phyloP scores from a whole-genome alignment of 1,139 yeast genomes.

The Suhomyces bribrorum region DNA sequence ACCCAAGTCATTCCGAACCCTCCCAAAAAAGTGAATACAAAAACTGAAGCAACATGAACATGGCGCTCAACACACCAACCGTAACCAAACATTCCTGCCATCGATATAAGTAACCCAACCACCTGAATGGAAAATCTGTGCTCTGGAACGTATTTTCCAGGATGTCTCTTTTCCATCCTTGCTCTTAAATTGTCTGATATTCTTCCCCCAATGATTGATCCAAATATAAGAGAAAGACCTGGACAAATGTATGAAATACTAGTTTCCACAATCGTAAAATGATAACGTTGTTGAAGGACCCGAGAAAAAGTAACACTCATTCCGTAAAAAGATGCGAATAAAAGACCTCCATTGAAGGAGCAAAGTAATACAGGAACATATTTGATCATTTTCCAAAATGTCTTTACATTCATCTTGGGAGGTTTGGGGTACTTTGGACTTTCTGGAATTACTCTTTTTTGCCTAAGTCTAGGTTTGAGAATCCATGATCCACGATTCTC shows the following conservation, averaged over 20 bases:
- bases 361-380: conserved; percentile 50
- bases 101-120: conserved; percentile 46
- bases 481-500: conserved; percentile 20
- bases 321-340: conserved; percentile 59
- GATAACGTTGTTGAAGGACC: conserved; percentile 38
- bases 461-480: conserved; percentile 31
- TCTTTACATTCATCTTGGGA: conserved; percentile 46
- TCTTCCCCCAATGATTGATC: conserved; percentile 54
- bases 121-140: conserved; percentile 48
- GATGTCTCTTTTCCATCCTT: conserved; percentile 25
- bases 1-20: conserved; percentile 65
- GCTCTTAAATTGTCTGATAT: conserved; percentile 44
- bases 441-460: conserved; percentile 27
- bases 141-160: conserved; percentile 43
- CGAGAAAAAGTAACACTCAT: conserved; percentile 53
- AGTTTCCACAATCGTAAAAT: conserved; percentile 34
- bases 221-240: conserved; percentile 50
- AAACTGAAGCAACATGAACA: conserved; percentile 45
- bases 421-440: conserved; percentile 42
- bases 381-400: conserved; percentile 37
- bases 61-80: conserved; percentile 54
- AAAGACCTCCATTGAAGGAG: conserved; percentile 50
- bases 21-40: conserved; percentile 45
- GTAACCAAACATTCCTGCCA: conserved; percentile 51
- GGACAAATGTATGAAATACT: conserved; percentile 57